phyloP scores from a whole-genome alignment of 1,139 yeast species.

The Kazachstania sp. region DNA sequence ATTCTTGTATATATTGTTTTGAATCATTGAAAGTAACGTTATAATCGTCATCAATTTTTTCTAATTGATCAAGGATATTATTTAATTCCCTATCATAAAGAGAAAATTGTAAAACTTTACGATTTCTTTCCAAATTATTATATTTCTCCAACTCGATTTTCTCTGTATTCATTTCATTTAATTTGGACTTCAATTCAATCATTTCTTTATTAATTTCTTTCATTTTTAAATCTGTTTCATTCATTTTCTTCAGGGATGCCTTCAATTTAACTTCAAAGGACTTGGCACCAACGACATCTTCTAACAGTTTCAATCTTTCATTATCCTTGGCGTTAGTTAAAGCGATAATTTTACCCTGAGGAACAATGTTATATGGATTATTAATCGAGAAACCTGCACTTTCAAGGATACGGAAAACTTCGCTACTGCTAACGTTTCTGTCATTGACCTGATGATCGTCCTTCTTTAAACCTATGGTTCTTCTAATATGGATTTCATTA shows the following conservation, averaged over 20 bases:
- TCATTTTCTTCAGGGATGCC: slow-evolving; percentile 77
- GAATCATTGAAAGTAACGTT: slow-evolving; percentile 40
- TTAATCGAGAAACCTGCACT: slow-evolving; percentile 88
- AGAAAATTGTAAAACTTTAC: slow-evolving; percentile 68
- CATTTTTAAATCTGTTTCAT: slow-evolving; percentile 57
- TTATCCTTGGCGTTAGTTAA: slow-evolving; percentile 82
- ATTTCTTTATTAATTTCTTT: slow-evolving; percentile 71
- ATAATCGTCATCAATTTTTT: slow-evolving; percentile 53
- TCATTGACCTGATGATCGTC: slow-evolving; percentile 81
- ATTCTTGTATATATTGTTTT: slow-evolving; percentile 33
- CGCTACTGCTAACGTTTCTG: slow-evolving; percentile 70
- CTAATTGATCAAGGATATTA: slow-evolving; percentile 54
- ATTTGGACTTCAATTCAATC: slow-evolving; percentile 57
- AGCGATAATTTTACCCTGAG: slow-evolving; percentile 84
- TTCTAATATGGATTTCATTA: slow-evolving; percentile 62
- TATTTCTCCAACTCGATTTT: slow-evolving; percentile 64
- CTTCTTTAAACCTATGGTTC: slow-evolving; percentile 87
- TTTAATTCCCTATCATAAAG: slow-evolving; percentile 68
- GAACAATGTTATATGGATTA: slow-evolving; percentile 93
- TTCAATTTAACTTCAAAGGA: slow-evolving; percentile 75
- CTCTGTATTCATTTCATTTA: slow-evolving; percentile 74
- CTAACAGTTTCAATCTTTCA: slow-evolving; percentile 68
- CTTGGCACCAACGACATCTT: slow-evolving; percentile 93
- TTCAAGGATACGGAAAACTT: slow-evolving; percentile 74
- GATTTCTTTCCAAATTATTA: slow-evolving; percentile 58